Evolutionary conservation across 2,329 filamentous ascomycete species (phyloP).

Genomic region (Mycogone perniciosa): DNA sequence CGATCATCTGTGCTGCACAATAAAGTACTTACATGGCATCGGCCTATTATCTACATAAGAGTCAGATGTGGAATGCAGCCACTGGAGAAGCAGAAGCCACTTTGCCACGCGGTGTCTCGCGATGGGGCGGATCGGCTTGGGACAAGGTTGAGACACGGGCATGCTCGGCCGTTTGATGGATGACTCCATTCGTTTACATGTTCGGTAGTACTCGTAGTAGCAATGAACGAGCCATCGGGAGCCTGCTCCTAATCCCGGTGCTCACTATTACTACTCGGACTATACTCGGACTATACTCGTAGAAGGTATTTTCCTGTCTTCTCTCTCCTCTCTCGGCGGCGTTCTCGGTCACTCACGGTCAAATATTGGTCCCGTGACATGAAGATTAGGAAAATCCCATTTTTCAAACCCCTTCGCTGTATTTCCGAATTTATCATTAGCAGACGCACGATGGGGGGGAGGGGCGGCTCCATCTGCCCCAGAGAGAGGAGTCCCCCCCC

Average conservation of each 20-base stretch:
- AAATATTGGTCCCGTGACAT: conserved; percentile 9
- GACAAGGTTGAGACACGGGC: background rate
- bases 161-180: background rate
- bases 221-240: background rate
- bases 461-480: too few relatives aligned
- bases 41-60: too few relatives aligned
- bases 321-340: background rate
- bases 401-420: background rate
- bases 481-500: too few relatives aligned
- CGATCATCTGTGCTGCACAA: too few relatives aligned
- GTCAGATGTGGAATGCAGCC: background rate
- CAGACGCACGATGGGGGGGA: background rate
- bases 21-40: too few relatives aligned
- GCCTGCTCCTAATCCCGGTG: too few relatives aligned
- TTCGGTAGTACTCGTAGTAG: background rate
- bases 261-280: background rate
- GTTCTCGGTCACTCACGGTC: background rate
- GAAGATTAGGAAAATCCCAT: conserved; percentile 1
- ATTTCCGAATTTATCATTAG: background rate
- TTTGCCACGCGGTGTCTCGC: conserved; percentile 6
- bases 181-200: background rate
- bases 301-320: background rate
- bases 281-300: background rate
- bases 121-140: background rate
- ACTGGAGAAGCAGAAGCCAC: conserved; percentile 2